These are phyloP conservation scores for Ceratobasidium sp. DNA, from an alignment of 1,284 basidiomycete species.

Conservation along the genomic window DNA sequence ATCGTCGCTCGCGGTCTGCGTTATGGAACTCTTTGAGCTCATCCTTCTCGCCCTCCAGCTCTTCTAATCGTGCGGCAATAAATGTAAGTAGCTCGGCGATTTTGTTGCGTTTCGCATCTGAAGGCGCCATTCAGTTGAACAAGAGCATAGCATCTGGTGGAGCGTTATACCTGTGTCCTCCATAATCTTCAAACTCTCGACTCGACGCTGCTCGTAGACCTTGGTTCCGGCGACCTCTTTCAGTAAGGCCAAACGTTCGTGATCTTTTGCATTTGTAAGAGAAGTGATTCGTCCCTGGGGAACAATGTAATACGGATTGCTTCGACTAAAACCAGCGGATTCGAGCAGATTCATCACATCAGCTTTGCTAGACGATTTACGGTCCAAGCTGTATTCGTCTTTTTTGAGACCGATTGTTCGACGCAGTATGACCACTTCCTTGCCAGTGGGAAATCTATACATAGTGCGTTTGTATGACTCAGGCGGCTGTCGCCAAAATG, in stretches of 20 bases:
- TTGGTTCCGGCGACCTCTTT: constrained; percentile 99
- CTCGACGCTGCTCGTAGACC: constrained; percentile 94
- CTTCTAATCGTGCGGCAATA: constrained; percentile 88
- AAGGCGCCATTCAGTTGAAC: constrained; percentile 6
- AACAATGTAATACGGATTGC: constrained; percentile 99
- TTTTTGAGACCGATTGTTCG: constrained; percentile 98
- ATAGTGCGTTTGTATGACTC: neutral
- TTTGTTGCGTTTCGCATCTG: constrained; percentile 87
- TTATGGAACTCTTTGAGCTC: constrained; percentile 97
- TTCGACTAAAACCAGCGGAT: constrained; percentile 95
- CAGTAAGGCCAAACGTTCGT: constrained; percentile 89
- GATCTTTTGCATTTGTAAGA: constrained; percentile 95
- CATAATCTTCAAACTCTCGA: constrained; percentile 96
- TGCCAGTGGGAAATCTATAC: constrained; percentile 78
- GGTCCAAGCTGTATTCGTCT: constrained; percentile 97
- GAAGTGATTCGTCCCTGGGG: constrained; percentile 97
- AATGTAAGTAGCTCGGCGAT: constrained; percentile 91
- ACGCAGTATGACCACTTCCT: constrained; percentile 84
- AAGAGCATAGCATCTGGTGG: neutral
- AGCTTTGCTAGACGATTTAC: constrained; percentile 94
- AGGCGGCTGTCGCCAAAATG: neutral
- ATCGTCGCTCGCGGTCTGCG: constrained; percentile 93
- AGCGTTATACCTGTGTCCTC: constrained; percentile 75
- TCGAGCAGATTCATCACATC: constrained; percentile 97
- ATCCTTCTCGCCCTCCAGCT: constrained; percentile 97